Evolutionary conservation across 1,284 basidiomycete genomes (phyloP).

Genomic region (Anthracocystis walkeri): DNA sequence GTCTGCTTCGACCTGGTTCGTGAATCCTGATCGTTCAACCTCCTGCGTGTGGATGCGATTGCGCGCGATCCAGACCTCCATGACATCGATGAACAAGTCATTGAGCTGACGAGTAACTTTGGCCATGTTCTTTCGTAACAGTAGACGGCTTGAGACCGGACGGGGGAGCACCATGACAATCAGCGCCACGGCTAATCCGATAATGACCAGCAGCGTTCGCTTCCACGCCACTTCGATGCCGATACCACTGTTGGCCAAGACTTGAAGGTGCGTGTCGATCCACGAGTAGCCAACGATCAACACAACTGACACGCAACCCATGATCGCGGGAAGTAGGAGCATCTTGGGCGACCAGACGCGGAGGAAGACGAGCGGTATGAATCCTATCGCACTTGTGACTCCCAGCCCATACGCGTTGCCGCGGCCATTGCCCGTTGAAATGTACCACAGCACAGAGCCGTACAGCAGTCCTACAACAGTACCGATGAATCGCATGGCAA

Average conservation of each 20-base stretch:
- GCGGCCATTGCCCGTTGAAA: slow-evolving; percentile 72
- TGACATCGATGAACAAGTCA: slow-evolving; percentile 34
- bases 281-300: slow-evolving; percentile 61
- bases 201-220: slow-evolving; percentile 69
- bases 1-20: slow-evolving; percentile 72
- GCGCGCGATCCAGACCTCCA: slow-evolving; percentile 45
- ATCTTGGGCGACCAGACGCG: slow-evolving; percentile 82
- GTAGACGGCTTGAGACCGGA: slow-evolving; percentile 73
- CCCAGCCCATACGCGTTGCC: slow-evolving; percentile 79
- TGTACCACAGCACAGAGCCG: slow-evolving; percentile 79
- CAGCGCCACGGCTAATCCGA: slow-evolving; percentile 65
- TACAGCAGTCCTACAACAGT: slow-evolving; percentile 72
- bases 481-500: slow-evolving; percentile 52
- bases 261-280: slow-evolving; percentile 53
- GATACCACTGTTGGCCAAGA: slow-evolving; percentile 62
- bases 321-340: slow-evolving; percentile 77
- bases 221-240: slow-evolving; percentile 73
- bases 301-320: slow-evolving; percentile 79
- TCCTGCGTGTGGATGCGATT: slow-evolving; percentile 72
- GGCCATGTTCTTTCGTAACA: slow-evolving; percentile 73
- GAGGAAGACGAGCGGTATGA: slow-evolving; percentile 74
- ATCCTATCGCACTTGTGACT: slow-evolving; percentile 77
- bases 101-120: slow-evolving; percentile 41
- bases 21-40: slow-evolving; percentile 65
- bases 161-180: slow-evolving; percentile 69